Evolutionary conservation across 495 filamentous ascomycete species (phyloP).

Genomic region (Lepidopterella palustris): DNA sequence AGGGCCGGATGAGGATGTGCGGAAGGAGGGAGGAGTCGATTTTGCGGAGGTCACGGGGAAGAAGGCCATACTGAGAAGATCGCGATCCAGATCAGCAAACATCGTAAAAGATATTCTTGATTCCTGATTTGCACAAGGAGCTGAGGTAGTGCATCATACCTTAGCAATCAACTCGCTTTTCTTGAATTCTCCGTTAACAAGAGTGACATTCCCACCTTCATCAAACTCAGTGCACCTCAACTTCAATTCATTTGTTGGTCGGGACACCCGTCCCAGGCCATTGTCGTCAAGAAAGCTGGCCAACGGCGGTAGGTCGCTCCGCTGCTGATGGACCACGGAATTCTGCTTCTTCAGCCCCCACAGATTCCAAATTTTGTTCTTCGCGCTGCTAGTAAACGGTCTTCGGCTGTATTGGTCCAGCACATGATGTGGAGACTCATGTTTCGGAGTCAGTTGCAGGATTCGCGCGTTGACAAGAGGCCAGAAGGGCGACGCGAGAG

Average conservation of each 20-base stretch:
- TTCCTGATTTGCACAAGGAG: background rate
- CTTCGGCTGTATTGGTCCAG: background rate
- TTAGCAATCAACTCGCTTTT: conserved; percentile 95
- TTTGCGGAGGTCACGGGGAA: conserved; percentile 93
- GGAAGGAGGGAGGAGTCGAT: conserved; percentile 98
- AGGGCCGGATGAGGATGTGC: conserved; percentile 89
- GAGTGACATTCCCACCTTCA: conserved; percentile 84
- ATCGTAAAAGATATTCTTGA: background rate
- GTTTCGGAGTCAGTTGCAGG: background rate
- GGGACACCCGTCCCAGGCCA: conserved; percentile 55
- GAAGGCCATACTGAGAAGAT: conserved; percentile 72
- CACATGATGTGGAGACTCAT: background rate
- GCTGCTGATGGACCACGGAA: conserved; percentile 21
- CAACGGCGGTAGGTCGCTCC: conserved; percentile 48
- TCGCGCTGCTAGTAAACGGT: conserved; percentile 12
- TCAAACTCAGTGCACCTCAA: conserved; percentile 94
- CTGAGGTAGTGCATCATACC: conserved; percentile 46
- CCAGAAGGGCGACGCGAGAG: background rate
- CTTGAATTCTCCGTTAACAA: conserved; percentile 92
- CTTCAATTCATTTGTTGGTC: conserved; percentile 70
- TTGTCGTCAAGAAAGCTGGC: conserved; percentile 45
- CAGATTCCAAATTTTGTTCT: conserved; percentile 16
- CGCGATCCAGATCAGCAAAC: conserved; percentile 3
- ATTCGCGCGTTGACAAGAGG: background rate
- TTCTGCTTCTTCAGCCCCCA: conserved; percentile 8